Evolutionary conservation across 129 eudicot genomes (phyloP), one percentile per base, ranked within the genome.

Genomic region (Apium graveolens): DNA sequence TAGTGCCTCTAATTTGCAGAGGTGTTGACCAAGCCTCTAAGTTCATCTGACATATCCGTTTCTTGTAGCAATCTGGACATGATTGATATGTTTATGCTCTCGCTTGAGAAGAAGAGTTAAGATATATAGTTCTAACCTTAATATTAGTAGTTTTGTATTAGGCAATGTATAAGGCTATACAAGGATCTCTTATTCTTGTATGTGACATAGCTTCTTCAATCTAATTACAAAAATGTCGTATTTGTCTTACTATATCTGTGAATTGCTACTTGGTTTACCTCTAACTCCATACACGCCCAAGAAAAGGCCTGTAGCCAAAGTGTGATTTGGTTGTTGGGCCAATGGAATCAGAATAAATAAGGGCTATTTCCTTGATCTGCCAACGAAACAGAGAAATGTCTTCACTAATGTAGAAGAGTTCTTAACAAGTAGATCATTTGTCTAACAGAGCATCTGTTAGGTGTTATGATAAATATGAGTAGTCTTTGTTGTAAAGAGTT

Each of bases 391-490:
- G 65, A 55, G 65, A 55, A 21, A 24, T 17, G 27, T 73, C 55
- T 43, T 27, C 41, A 74, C 39, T 27, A 27, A 31, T 42, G 46
- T 42, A 53, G 21, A 72, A 72, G 75, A 42, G 60, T 49, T 21
- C 60, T 26, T 21, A 26, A 44, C n/a, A 44, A 74, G 42, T 27
- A 39, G 11, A 73, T 57, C 21, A 51, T 39, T 72, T 39, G 32
- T 29, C 38, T 39, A 53, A 32, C 24, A 11, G n/a, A 74, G 44
- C 62, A 39, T 73, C 39, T 31, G 38, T 79, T 14, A 45, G 46
- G 34, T 57, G 42, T 45, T 27, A 38, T 66, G 35, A 43, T 37
- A 18, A 31, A 34, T 35, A 31, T 73, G 79, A 97, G 97, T 78
- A 78, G 91, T 77, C 39, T 85, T 51, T 88, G 68, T 5, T 5